phyloP scores from a whole-genome alignment of 441 rosid genomes.

The Syzygium malaccense region DNA sequence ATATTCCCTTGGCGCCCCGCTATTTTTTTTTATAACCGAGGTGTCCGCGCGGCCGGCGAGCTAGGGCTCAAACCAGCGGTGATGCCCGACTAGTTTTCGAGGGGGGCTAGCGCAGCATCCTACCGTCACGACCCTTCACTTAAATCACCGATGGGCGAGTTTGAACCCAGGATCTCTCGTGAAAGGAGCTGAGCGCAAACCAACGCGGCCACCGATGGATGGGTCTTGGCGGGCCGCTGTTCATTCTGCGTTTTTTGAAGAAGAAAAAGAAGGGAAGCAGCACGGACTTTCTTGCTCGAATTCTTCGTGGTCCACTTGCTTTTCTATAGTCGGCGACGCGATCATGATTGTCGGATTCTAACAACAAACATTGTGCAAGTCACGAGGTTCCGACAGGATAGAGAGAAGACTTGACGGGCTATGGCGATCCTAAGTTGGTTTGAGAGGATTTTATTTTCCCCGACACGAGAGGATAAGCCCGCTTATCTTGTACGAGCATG shows the following conservation, averaged over 20 bases:
- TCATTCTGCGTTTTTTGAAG: background rate
- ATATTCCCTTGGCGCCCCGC: background rate
- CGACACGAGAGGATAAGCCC: background rate
- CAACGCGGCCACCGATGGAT: too few species aligned
- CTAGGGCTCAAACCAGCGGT: too few species aligned
- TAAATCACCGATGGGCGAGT: too few species aligned
- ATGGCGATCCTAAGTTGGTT: background rate
- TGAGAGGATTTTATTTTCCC: background rate
- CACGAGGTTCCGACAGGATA: background rate
- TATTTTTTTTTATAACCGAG: too few species aligned
- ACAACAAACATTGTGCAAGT: background rate
- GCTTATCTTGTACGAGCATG: background rate
- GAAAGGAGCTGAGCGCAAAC: too few species aligned
- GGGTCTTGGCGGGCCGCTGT: background rate
- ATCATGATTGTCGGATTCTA: background rate
- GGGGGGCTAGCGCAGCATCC: too few species aligned
- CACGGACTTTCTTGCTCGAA: background rate
- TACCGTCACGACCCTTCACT: too few species aligned
- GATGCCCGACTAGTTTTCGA: too few species aligned
- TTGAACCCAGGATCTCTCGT: too few species aligned
- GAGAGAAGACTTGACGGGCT: background rate
- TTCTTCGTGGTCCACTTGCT: background rate
- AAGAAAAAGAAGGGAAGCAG: background rate
- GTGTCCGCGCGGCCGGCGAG: too few species aligned
- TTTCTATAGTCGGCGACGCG: background rate